Evolutionary conservation across 352 stramenopile genomes (phyloP).

Genomic region (Phytopythium ostracodes): DNA sequence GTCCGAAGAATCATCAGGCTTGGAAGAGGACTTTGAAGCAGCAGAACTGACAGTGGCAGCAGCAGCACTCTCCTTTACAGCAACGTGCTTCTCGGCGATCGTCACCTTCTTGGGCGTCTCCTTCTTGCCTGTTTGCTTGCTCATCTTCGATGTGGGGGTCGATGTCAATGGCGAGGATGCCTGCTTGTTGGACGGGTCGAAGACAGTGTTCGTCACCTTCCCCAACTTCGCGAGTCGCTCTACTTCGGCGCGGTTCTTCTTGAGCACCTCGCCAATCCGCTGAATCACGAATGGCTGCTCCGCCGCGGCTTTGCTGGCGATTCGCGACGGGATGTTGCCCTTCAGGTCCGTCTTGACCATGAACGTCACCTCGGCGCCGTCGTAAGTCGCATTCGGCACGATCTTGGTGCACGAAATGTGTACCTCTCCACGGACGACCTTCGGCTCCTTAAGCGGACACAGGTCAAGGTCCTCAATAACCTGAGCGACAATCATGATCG

Average conservation of each 20-base stretch:
- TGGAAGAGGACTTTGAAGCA: background rate
- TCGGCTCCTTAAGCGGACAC: conserved; percentile 63
- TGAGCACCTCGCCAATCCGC: conserved; percentile 48
- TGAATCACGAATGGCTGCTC: conserved; percentile 67
- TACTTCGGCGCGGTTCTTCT: conserved; percentile 35
- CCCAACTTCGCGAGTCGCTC: conserved; percentile 27
- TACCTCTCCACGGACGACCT: conserved; percentile 60
- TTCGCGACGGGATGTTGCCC: conserved; percentile 57
- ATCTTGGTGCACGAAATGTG: conserved; percentile 69
- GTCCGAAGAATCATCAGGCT: conserved; percentile 1
- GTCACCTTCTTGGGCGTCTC: conserved; percentile 8
- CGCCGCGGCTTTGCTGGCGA: conserved; percentile 52
- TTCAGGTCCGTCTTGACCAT: conserved; percentile 76
- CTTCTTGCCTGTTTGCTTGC: background rate
- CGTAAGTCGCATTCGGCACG: conserved; percentile 53
- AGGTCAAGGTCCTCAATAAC: conserved; percentile 53
- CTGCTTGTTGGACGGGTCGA: conserved; percentile 15
- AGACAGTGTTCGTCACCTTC: conserved; percentile 45
- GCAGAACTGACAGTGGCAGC: background rate
- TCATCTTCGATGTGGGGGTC: background rate
- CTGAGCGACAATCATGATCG: conserved; percentile 65
- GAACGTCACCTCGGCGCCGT: conserved; percentile 51
- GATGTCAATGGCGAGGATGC: background rate
- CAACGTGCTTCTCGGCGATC: conserved; percentile 3
- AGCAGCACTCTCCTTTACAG: background rate